These are phyloP conservation scores for Centella asiatica DNA, from an alignment of 129 eudicot genomes.

Conservation along the genomic window DNA sequence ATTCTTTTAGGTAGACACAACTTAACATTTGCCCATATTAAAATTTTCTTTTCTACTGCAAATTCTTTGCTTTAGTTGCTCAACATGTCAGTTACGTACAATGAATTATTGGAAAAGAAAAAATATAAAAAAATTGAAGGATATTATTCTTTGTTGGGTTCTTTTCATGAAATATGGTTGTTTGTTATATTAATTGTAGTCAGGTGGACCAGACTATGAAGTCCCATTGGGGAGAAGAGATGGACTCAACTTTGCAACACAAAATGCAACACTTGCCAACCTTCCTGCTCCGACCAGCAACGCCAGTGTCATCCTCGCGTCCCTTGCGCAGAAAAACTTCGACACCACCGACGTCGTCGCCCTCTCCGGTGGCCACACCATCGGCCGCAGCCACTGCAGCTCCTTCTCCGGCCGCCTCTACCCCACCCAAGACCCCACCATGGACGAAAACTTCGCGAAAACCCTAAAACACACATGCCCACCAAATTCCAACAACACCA, in stretches of 20 bases:
- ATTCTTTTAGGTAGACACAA: too few species aligned
- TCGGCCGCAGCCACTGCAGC: conserved; percentile 42
- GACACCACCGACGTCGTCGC: conserved; percentile 49
- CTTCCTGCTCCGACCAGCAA: conserved; percentile 52
- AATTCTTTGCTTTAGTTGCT: too few species aligned
- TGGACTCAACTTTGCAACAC: conserved; percentile 49
- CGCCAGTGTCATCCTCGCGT: conserved; percentile 29
- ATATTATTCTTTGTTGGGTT: too few species aligned
- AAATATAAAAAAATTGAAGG: too few species aligned
- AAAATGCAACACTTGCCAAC: conserved; percentile 35
- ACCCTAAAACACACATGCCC: conserved; percentile 47
- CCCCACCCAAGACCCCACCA: conserved; percentile 52
- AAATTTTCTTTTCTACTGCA: too few species aligned
- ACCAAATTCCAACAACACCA: conserved; percentile 34
- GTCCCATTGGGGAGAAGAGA: conserved; percentile 58
- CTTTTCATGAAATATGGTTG: background rate
- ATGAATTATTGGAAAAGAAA: too few species aligned
- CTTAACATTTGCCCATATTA: too few species aligned
- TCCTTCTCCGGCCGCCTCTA: conserved; percentile 39
- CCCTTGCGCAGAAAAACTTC: conserved; percentile 37
- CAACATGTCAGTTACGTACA: too few species aligned
- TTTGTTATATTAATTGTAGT: conserved; percentile 19
- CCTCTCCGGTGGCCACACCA: conserved; percentile 64
- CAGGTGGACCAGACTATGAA: conserved; percentile 60
- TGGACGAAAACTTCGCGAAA: conserved; percentile 40